Evolutionary conservation across 2,329 filamentous ascomycete genomes (phyloP), one percentile per base, ranked within the genome.

Genomic region (Akanthomyces lecanii): DNA sequence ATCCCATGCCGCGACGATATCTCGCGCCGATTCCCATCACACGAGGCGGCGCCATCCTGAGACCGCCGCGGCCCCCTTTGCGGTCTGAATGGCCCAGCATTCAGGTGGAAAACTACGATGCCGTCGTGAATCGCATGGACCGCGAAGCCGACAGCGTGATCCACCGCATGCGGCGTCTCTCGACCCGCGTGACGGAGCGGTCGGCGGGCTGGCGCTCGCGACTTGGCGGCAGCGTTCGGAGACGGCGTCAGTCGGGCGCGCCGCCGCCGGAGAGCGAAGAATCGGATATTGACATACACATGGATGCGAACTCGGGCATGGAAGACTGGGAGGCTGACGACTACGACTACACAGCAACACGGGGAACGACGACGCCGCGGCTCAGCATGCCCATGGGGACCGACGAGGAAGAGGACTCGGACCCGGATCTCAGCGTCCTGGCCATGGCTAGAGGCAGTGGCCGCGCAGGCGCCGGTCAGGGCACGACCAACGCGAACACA

Each of bases 311-410:
- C 14, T 36, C 33, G 33, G 33, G 12, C 23, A 45, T 45, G 48
- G 58, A 38, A 28, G 33, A 51, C 47, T 4, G 21, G 21, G 61
- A 58, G 16, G 54, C 51, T 55, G 51, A 55, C 47, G 33, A 44
- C 11, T 10, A 61, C 30, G 2, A 21, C 36, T 18, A 51, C 38
- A 21, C 65, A 76, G 74, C 73, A 54, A 69, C 72, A 33, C 67
- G 69, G 14, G 68, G 68, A 36, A 66, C 65, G 25, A 63, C 71
- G 52, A 71, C 70, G 51, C 67, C 73, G 28, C 70, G 74, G 44
- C 71, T 77, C 36, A 77, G 75, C 65, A 72, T 77, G 74, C 72
- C 75, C 11, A 65, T 71, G 52, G 72, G 73, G 18, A 75, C 72
- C 6, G 75, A 77, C 58, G 47, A 54, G 14, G 74, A 72, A 25